Conservation (phyloP, 495 filamentous ascomycete genomes). For the Penicillium salamii region DNA sequence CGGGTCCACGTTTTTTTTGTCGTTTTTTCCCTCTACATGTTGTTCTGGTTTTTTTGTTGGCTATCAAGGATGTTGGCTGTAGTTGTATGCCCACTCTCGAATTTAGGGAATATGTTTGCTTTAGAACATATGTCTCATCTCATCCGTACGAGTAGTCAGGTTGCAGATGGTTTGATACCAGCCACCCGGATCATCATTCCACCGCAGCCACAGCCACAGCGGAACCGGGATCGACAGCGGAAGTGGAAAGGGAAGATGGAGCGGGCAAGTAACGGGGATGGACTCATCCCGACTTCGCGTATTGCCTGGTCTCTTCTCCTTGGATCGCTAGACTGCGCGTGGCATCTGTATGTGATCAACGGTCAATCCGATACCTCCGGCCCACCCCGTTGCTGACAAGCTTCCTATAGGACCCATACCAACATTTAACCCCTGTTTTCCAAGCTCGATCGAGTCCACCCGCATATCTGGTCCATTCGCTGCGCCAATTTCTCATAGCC, state of each 20-base stretch:
- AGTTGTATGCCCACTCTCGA: too few species aligned
- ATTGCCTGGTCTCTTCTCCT: slow-evolving; percentile 3
- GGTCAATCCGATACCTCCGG: not conserved
- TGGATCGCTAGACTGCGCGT: not conserved
- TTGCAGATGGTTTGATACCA: too few species aligned
- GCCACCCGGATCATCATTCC: slow-evolving; percentile 39
- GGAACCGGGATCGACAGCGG: slow-evolving; percentile 36
- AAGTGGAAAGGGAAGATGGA: slow-evolving; percentile 29
- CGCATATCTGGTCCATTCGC: slow-evolving; percentile 2
- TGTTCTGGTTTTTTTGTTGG: too few species aligned
- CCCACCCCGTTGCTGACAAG: slow-evolving; percentile 9
- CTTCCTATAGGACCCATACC: slow-evolving; percentile 8
- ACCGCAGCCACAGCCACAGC: slow-evolving; percentile 30
- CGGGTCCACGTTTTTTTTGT: slow-evolving; percentile 14
- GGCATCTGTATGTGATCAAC: not conserved
- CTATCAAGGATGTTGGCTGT: too few species aligned
- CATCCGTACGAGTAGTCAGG: too few species aligned
- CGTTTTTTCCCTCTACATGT: slow-evolving; percentile 5
- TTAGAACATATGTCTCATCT: too few species aligned
- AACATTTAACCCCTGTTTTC: slow-evolving; percentile 21
- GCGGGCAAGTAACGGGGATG: slow-evolving; percentile 14
- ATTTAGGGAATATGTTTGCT: too few species aligned
- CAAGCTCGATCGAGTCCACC: slow-evolving; percentile 5
- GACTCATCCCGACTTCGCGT: slow-evolving; percentile 7
- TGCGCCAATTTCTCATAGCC: slow-evolving; percentile 22